Conservation (phyloP, 1,284 basidiomycete species). For the Boletellus deceptivus region DNA sequence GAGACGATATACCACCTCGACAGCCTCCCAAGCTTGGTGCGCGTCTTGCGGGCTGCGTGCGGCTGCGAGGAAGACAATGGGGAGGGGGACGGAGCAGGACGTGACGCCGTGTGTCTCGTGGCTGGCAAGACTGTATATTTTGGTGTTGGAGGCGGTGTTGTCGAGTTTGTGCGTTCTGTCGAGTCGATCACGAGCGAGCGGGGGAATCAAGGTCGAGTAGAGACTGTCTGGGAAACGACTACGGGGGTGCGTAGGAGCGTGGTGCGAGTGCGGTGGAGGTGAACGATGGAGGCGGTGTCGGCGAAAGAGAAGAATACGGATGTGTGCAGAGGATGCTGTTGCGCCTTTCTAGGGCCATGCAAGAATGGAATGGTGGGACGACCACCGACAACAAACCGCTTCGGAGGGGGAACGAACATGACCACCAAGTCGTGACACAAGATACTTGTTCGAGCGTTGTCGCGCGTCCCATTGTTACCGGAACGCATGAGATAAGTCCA, state of each 20-base stretch:
- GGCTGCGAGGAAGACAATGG: neutral
- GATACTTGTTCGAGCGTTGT: too few relatives aligned
- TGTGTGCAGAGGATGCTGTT: too few relatives aligned
- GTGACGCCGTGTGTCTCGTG: constrained; percentile 54
- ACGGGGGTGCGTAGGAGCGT: constrained; percentile 67
- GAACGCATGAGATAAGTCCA: too few relatives aligned
- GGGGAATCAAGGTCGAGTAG: constrained; percentile 27
- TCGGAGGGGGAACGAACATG: too few relatives aligned
- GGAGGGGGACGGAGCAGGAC: neutral
- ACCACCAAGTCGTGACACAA: too few relatives aligned
- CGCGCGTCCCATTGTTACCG: too few relatives aligned
- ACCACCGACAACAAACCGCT: too few relatives aligned
- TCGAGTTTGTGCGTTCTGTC: constrained; percentile 67
- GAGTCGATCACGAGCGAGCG: constrained; percentile 29
- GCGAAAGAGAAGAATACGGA: too few relatives aligned
- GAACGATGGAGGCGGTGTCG: neutral
- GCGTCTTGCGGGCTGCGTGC: constrained; percentile 40
- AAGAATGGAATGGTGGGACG: too few relatives aligned
- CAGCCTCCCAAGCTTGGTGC: constrained; percentile 66
- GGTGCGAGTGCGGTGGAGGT: constrained; percentile 56
- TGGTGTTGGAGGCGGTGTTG: constrained; percentile 89
- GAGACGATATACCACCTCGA: constrained; percentile 89
- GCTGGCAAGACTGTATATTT: constrained; percentile 95
- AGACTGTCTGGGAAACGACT: constrained; percentile 55
- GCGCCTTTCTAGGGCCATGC: too few relatives aligned